Evolutionary conservation across 2,329 filamentous ascomycete genomes (phyloP).

Genomic region (Sporothrix schenckii): DNA sequence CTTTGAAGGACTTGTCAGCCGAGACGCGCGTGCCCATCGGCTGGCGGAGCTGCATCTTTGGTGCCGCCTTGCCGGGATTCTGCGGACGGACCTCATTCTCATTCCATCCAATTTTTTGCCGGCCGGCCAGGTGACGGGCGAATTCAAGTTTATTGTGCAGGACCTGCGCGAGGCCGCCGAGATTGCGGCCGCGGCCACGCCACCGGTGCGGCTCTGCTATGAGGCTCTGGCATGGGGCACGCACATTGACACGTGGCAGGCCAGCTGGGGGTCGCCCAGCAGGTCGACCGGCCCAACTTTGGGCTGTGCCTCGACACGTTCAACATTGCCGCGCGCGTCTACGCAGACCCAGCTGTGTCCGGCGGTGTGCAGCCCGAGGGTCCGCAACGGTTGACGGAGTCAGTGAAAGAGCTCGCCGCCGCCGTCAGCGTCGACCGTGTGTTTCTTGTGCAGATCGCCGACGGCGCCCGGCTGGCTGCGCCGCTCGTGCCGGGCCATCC

Average conservation of each 20-base stretch:
- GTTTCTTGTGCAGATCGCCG: conserved; percentile 66
- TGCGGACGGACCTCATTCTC: conserved; percentile 64
- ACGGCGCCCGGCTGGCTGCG: conserved; percentile 56
- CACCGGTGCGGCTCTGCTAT: conserved; percentile 60
- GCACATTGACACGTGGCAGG: conserved; percentile 62
- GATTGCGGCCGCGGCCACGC: conserved; percentile 57
- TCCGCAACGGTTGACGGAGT: conserved; percentile 50
- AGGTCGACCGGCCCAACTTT: conserved; percentile 60
- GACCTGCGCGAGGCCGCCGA: conserved; percentile 61
- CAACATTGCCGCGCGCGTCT: conserved; percentile 62
- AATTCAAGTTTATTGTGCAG: conserved; percentile 54
- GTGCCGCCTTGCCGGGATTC: conserved; percentile 58
- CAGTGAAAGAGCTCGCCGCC: conserved; percentile 51
- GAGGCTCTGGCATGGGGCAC: conserved; percentile 65
- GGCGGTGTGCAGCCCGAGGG: conserved; percentile 51
- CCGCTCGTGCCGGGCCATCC: conserved; percentile 56
- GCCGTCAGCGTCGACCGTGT: conserved; percentile 57
- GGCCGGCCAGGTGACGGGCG: conserved; percentile 35
- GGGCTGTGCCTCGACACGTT: conserved; percentile 66
- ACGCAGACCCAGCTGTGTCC: conserved; percentile 55
- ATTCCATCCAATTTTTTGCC: conserved; percentile 64
- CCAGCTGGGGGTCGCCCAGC: conserved; percentile 57
- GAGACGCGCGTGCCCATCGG: conserved; percentile 51
- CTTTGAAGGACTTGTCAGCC: conserved; percentile 63
- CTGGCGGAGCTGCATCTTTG: conserved; percentile 60